These are phyloP conservation scores for Ustilago trichophora DNA, from an alignment of 1,284 basidiomycete species.

Conservation along the genomic window DNA sequence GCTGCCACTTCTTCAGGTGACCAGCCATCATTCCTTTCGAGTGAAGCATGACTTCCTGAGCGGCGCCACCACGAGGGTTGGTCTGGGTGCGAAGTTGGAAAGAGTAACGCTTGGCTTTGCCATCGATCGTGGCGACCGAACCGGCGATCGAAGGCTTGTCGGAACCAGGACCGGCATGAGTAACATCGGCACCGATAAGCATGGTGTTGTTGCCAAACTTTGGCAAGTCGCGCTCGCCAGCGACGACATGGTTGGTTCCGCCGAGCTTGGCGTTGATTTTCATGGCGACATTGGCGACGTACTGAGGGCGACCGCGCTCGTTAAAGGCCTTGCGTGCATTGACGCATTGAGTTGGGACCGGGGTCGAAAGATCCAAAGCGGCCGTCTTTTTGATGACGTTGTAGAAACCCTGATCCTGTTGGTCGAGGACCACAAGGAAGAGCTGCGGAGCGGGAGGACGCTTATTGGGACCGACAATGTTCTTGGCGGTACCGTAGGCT, in stretches of 20 bases:
- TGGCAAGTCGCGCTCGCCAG: slow-evolving; percentile 54
- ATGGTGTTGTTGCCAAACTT: slow-evolving; percentile 63
- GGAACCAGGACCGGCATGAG: slow-evolving; percentile 57
- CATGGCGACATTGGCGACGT: slow-evolving; percentile 67
- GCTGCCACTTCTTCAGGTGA: slow-evolving; percentile 48
- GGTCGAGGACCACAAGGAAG: slow-evolving; percentile 47
- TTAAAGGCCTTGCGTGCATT: slow-evolving; percentile 49
- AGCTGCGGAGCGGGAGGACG: slow-evolving; percentile 45
- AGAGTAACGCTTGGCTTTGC: slow-evolving; percentile 65
- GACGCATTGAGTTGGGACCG: slow-evolving; percentile 65
- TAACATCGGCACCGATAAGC: slow-evolving; percentile 68
- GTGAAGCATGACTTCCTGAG: slow-evolving; percentile 66
- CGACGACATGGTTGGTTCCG: slow-evolving; percentile 67
- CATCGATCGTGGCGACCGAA: slow-evolving; percentile 67
- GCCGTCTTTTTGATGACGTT: slow-evolving; percentile 67
- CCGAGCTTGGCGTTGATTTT: slow-evolving; percentile 68
- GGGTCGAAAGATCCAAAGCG: slow-evolving; percentile 62
- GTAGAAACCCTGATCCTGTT: slow-evolving; percentile 65
- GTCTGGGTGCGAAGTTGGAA: slow-evolving; percentile 68
- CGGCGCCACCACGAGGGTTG: slow-evolving; percentile 53
- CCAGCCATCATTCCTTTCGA: slow-evolving; percentile 47
- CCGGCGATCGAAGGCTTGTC: slow-evolving; percentile 70
- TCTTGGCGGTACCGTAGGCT: slow-evolving; percentile 18
- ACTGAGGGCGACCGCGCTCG: slow-evolving; percentile 67
- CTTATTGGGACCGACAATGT: neutral